A percentile compares a stretch with the other conserved stretches of the same genome.
Conservation (phyloP, 169 alveolate genomes). For the Perkinsus olseni region DNA sequence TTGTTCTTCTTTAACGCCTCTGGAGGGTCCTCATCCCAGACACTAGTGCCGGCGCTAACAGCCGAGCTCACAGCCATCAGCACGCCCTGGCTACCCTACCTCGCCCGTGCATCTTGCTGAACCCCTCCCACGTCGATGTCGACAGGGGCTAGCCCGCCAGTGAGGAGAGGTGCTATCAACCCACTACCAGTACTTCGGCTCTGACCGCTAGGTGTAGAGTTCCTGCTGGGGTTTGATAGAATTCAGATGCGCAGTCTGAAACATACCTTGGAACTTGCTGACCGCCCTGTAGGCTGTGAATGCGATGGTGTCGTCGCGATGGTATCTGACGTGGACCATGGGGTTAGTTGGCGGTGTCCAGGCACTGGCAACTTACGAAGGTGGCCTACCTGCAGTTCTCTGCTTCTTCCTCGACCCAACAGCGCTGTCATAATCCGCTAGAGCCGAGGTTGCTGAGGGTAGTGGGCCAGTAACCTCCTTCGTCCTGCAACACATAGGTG, state of each 20-base stretch:
- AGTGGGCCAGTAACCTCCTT: not conserved
- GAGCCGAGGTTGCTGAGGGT: not conserved
- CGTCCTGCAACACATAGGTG: not conserved
- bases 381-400: not conserved
- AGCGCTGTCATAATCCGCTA: not conserved
- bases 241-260: no score
- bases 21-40: not conserved
- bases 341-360: no score
- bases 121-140: not conserved
- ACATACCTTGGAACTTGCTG: no score
- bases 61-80: no score
- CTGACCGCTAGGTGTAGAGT: no score
- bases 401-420: not conserved
- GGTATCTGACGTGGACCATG: no score
- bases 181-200: not conserved
- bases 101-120: not conserved
- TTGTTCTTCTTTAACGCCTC: not conserved
- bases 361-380: not conserved
- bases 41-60: not conserved
- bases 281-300: no score
- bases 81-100: no score
- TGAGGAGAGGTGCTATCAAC: not conserved
- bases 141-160: not conserved
- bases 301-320: no score
- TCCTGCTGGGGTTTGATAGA: no score